Evolutionary conservation across 2,329 filamentous ascomycete genomes (phyloP).

Genomic region (Epichloe sp.): DNA sequence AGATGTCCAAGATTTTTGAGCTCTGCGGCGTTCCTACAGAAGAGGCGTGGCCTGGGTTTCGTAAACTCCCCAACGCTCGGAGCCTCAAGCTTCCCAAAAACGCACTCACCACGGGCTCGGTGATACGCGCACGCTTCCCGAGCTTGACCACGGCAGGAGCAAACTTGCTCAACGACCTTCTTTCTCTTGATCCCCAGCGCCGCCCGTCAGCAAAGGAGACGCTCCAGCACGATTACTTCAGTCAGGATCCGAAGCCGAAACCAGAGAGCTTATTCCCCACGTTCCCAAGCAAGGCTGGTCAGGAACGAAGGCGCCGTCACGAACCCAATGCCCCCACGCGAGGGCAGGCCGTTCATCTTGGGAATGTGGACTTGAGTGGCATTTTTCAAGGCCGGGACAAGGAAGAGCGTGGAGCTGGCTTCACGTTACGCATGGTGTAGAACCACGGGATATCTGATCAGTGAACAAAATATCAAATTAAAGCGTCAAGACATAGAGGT

Average conservation of each 20-base stretch:
- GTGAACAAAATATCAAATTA: background rate
- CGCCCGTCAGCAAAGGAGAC: constrained; percentile 63
- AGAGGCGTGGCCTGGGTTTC: constrained; percentile 74
- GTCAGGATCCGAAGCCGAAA: constrained; percentile 80
- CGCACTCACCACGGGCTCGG: constrained; percentile 27
- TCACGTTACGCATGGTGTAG: constrained; percentile 47
- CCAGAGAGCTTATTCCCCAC: constrained; percentile 89
- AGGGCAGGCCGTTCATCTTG: constrained; percentile 49
- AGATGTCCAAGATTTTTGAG: constrained; percentile 76
- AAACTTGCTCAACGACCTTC: constrained; percentile 52
- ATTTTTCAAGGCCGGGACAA: constrained; percentile 56
- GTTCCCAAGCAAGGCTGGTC: constrained; percentile 87
- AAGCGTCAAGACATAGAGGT: background rate
- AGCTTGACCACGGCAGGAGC: constrained; percentile 66
- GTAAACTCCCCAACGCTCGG: constrained; percentile 74
- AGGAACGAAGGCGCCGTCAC: constrained; percentile 63
- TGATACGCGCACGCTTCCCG: constrained; percentile 68
- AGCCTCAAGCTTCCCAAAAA: constrained; percentile 55
- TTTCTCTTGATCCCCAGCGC: constrained; percentile 60
- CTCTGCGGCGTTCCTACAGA: constrained; percentile 79
- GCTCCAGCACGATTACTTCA: constrained; percentile 72
- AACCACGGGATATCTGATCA: background rate
- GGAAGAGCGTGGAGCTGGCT: constrained; percentile 53
- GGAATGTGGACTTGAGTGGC: constrained; percentile 51
- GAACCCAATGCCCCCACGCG: constrained; percentile 73